Conservation (phyloP, 164 flowering plant genomes). For the Dillenia turbinata region DNA sequence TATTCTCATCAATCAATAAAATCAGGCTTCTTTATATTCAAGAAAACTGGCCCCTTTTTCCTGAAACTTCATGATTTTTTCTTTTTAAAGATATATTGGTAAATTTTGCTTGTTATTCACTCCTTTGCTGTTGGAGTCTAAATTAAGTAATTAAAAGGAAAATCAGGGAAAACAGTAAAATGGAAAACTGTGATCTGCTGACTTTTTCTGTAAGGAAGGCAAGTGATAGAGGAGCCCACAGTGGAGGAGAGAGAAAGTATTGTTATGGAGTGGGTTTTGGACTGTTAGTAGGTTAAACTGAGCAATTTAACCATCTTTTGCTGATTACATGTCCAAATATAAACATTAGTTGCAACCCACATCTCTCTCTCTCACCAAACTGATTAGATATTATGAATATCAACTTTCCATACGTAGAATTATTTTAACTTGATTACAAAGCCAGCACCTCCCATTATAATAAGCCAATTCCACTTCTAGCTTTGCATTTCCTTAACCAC, state of each 20-base stretch:
- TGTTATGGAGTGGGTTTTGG: too few species aligned
- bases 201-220: constrained; percentile 40
- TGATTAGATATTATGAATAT: constrained; percentile 5
- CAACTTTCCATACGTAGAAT: constrained; percentile 26
- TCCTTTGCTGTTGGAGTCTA: constrained; percentile 23
- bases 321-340: not conserved
- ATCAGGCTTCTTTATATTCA: too few species aligned
- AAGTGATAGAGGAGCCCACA: constrained; percentile 20
- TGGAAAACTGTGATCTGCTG: constrained; percentile 2
- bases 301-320: constrained; percentile 20
- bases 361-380: constrained; percentile 36
- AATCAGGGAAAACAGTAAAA: not conserved
- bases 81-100: too few species aligned
- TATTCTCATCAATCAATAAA: too few species aligned
- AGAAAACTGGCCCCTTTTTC: too few species aligned
- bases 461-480: constrained; percentile 19
- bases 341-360: constrained; percentile 10
- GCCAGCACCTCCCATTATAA: constrained; percentile 32
- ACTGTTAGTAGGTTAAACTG: constrained; percentile 17
- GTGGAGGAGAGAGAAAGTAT: not conserved
- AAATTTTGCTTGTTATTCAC: constrained; percentile 8
- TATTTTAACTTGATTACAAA: constrained; percentile 40
- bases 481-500: constrained; percentile 2
- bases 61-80: too few species aligned
- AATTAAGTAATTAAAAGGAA: constrained; percentile 19